These are phyloP conservation scores for Lactifluus rugatus DNA, from an alignment of 768 basidiomycete species.

Conservation along the genomic window DNA sequence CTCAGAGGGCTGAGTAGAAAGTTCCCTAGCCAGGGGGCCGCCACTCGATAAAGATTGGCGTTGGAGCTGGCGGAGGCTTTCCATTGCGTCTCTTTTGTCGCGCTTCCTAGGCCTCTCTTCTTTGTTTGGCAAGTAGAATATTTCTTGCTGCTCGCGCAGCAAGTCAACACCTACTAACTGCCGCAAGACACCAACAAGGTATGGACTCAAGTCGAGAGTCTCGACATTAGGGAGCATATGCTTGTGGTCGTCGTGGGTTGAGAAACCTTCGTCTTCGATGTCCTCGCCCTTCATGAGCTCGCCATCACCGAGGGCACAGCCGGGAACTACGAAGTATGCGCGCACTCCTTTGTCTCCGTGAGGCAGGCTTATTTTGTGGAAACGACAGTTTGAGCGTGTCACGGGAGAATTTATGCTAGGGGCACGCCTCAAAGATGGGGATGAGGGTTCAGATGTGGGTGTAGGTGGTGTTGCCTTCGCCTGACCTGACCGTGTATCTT, in stretches of 20 bases:
- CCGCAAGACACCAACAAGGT: constrained; percentile 47
- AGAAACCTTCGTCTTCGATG: constrained; percentile 52
- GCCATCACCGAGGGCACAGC: constrained; percentile 50
- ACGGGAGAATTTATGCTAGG: constrained; percentile 36
- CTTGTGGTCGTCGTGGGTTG: constrained; percentile 39
- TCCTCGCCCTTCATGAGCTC: constrained; percentile 48
- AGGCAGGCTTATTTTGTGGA: constrained; percentile 57
- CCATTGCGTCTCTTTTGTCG: constrained; percentile 5
- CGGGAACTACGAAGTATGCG: constrained; percentile 57
- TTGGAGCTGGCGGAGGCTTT: constrained; percentile 8
- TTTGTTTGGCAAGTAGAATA: constrained; percentile 51
- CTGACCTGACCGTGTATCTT: constrained; percentile 12
- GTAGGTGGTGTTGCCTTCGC: constrained; percentile 5
- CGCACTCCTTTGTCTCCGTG: constrained; percentile 42
- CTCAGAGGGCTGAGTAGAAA: constrained; percentile 9
- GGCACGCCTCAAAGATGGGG: constrained; percentile 8
- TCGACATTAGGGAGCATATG: constrained; percentile 42
- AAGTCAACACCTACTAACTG: constrained; percentile 57
- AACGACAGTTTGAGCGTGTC: constrained; percentile 62
- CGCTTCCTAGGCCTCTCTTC: constrained; percentile 29
- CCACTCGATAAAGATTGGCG: constrained; percentile 12
- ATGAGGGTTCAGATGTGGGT: neutral
- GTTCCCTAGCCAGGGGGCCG: neutral
- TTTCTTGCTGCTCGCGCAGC: constrained; percentile 51
- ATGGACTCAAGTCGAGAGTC: constrained; percentile 38